Base-by-base conservation (phyloP, 176 grass and related monocot genomes). In the Thinopyrum elongatum region DNA sequence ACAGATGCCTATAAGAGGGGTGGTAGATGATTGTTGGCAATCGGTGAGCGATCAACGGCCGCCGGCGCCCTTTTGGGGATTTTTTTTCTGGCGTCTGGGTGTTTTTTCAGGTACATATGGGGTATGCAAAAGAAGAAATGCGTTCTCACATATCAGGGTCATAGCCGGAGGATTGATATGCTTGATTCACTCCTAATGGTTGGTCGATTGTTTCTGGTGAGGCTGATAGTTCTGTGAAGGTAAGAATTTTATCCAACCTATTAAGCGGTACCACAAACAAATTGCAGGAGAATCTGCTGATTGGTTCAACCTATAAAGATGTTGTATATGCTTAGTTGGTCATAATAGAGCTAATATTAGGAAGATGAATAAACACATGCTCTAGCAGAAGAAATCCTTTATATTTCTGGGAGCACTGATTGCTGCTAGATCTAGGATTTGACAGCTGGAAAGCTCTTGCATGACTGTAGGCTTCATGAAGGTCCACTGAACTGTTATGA, bases 101-200 rank as follows among this genome's bases (percentile, higher is more conserved):
- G 93, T 70, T 44, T 44, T 44, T 44, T 86, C 88, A 74, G 91
- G 95, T 70, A 98, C 93, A 90, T 98, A 87, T 95, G 95, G 91
- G 93, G 95, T 77, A 92, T 92, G 29, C 79, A 88, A 84, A 92
- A 94, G 79, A 98, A 98, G 75, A 84, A 86, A 83, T 94, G 91
- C 5, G 95, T 98, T 84, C 90, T 92, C 74, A 98, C 95, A 39
- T 98, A 98, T 74, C 95, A 98, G 64, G 95, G 95, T 47, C 95
- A 98, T 53, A 92, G 87, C 17, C 87, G 84, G 61, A 86, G 86
- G 61, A 87, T 98, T 87, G 86, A 92, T 84, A 89, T 85, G 30
- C 90, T 98, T 76, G 85, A 83, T 95, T 98, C 84, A 95, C 86
- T 78, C 93, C 93, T 81, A 91, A 98, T 86, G 95, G 93, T 21